Base-by-base conservation (phyloP, 2,329 filamentous ascomycete genomes). In the Pseudogymnoascus pannorum region DNA sequence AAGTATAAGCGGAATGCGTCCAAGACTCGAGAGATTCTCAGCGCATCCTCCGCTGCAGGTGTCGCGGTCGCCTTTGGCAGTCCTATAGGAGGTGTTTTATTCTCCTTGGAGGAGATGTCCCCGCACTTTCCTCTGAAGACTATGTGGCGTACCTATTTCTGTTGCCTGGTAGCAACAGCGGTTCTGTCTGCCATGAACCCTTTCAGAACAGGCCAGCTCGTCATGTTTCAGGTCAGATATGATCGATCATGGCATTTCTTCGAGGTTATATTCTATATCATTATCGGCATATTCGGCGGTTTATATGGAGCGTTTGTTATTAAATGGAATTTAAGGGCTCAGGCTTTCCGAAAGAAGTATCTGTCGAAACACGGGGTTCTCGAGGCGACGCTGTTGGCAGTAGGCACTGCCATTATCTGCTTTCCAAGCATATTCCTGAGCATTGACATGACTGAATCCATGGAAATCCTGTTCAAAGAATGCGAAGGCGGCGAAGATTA, bases 381-480 rank as follows among this genome's bases (percentile, higher is more conserved):
- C 3, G 94, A 99, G 74, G 89, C 92, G 0, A 92, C 91, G 0
- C 75, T 96, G 14, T 77, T 99, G 40, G 92, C 94, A 1, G 84
- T 87, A 0, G 82, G 85, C 6, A 99, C 94, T 3, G 94, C 92
- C 8, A 80, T 97, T 22, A 81, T 99, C n/a, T 97, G 93, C 74
- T 99, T 96, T 70, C 94, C 93, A 0, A 99, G 99, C 69, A 92
- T 89, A 73, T 97, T 99, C 66, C 73, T 99, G 61, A 83, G 91
- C 61, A 97, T 97, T 69, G 95, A 99, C 75, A 97, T 99, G 94
- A 97, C 94, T 0, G 93, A 97, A 77, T 96, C 92, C 77, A 97
- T 99, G 94, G 92, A 97, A 73, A 96, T 97, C 65, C 77, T 99
- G 9, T 99, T 99, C 73, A 82, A 89, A 12, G 94, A 99, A 72